Evolutionary conservation across 169 alveolate genomes (phyloP).

Genomic region (Amoebophrya sp.): DNA sequence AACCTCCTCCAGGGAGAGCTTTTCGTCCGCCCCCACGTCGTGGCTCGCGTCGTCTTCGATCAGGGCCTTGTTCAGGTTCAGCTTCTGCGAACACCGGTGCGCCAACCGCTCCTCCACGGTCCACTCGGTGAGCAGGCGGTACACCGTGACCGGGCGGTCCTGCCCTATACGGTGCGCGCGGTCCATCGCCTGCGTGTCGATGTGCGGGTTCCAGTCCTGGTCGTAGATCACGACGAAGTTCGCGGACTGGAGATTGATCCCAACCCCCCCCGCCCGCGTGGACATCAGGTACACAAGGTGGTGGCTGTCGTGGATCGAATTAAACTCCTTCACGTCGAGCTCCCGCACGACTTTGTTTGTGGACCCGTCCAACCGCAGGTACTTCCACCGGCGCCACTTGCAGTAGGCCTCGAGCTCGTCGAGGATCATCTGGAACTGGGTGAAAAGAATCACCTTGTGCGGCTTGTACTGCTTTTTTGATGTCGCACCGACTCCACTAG

Average conservation of each 20-base stretch:
- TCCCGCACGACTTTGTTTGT: slow-evolving; percentile 72
- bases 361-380: slow-evolving; percentile 74
- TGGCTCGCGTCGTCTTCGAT: slow-evolving; percentile 41
- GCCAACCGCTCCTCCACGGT: slow-evolving; percentile 98
- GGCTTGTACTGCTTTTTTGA: slow-evolving; percentile 41
- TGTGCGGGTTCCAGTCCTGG: slow-evolving; percentile 98
- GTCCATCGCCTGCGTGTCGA: slow-evolving; percentile 98
- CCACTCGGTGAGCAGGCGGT: slow-evolving; percentile 88
- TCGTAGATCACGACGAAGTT: slow-evolving; percentile 97
- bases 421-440: slow-evolving; percentile 71
- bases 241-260: slow-evolving; percentile 89
- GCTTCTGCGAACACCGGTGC: slow-evolving; percentile 82
- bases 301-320: slow-evolving; percentile 46
- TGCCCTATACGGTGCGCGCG: slow-evolving; percentile 99
- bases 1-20: not conserved
- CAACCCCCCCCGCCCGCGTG: slow-evolving; percentile 87
- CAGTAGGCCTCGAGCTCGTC: slow-evolving; percentile 76
- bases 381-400: slow-evolving; percentile 69
- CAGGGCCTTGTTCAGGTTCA: slow-evolving; percentile 61
- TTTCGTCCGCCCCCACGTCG: slow-evolving; percentile 26
- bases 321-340: slow-evolving; percentile 71
- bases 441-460: slow-evolving; percentile 69
- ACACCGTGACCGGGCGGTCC: slow-evolving; percentile 89
- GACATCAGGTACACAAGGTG: slow-evolving; percentile 65
- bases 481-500: no score